Percentiles rank a stretch among this genome's conserved stretches.
These are phyloP conservation scores for Drechslerella stenobrocha DNA, from an alignment of 2,329 filamentous ascomycete genomes.

Conservation along the genomic window DNA sequence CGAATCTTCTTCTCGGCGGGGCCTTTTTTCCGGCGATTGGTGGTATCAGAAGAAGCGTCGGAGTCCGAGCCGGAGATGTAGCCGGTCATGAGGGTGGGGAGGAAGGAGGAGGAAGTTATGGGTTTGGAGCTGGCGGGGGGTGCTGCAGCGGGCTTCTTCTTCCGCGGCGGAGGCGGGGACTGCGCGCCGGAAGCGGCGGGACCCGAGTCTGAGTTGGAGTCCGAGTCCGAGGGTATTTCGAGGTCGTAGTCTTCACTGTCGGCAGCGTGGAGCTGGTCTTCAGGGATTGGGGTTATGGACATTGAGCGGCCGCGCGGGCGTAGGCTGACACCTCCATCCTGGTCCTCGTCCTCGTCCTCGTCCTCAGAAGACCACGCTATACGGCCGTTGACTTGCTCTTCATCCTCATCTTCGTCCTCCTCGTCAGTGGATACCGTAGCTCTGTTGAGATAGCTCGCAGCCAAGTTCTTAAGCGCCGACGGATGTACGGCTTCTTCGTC, in stretches of 20 bases:
- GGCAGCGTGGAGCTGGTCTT: constrained; percentile 27
- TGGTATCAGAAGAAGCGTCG: constrained; percentile 61
- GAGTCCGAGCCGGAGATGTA: constrained; percentile 78
- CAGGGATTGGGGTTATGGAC: constrained; percentile 45
- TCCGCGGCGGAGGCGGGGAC: constrained; percentile 14
- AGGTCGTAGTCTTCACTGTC: constrained; percentile 40
- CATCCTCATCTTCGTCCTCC: constrained; percentile 32
- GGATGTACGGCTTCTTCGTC: constrained; percentile 31
- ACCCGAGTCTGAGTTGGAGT: constrained; percentile 50
- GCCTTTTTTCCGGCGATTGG: constrained; percentile 56
- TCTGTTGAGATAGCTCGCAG: constrained; percentile 38
- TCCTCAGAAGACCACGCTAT: constrained; percentile 41
- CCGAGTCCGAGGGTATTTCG: constrained; percentile 50
- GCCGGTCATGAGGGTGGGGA: constrained; percentile 76
- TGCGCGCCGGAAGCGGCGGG: constrained; percentile 50
- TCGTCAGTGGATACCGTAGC: constrained; percentile 43
- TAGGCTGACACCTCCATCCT: constrained; percentile 21
- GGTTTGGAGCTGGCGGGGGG: constrained; percentile 23
- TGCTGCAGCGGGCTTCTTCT: constrained; percentile 48
- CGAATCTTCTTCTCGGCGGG: constrained; percentile 55
- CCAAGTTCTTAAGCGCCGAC: constrained; percentile 44
- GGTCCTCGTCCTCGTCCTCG: constrained; percentile 20
- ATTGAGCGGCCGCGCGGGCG: constrained; percentile 40
- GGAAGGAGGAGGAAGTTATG: constrained; percentile 66
- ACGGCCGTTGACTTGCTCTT: constrained; percentile 29